Base-by-base conservation (phyloP, 2,329 filamentous ascomycete species). In the Fusarium proliferatum region DNA sequence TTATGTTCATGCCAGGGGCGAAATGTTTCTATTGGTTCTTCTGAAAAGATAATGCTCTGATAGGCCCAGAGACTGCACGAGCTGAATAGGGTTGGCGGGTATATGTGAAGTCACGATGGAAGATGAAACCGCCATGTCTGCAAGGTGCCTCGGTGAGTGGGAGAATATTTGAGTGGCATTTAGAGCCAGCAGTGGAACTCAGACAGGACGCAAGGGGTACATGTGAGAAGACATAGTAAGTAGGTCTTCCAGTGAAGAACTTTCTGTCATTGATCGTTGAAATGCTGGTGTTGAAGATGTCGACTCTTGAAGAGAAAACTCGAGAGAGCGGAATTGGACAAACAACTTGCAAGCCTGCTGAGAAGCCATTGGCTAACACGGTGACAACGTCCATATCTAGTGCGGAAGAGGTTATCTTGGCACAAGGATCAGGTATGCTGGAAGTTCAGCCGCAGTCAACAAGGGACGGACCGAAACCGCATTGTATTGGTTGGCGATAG, bases 401-500 rank as follows among this genome's bases (percentile, higher is more conserved):
- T 9, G 57, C n/a, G 28, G 34, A 56, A 51, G 42, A 55, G n/a
- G 28, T 43, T 46, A 23, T 33, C 23, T 57, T 33, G 46, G 51
- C 53, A 46, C 66, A 19, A 36, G 57, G 58, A 48, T 43, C 26
- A 55, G 52, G 49, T 42, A 53, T 59, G 51, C 36, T 53, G 17
- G 30, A n/a, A 48, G 30, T 51, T 70, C 67, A 69, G 67, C 67
- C 66, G 67, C 59, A 69, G 63, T 48, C 15, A 57, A 69, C 39
- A 69, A 74, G 71, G 71, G 71, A 72, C 63, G 63, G 71, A 74
- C 63, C 71, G 71, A 59, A n/a, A 36, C 57, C 60, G 45, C 67
- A 39, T 46, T 41, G 41, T 43, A 67, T 68, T 71, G 63, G 63
- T 26, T 42, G 33, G 17, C 4, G 43, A 61, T 12, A 33, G 33